Conservation (phyloP, 2,329 filamentous ascomycete species). For the Hortaea werneckii region DNA sequence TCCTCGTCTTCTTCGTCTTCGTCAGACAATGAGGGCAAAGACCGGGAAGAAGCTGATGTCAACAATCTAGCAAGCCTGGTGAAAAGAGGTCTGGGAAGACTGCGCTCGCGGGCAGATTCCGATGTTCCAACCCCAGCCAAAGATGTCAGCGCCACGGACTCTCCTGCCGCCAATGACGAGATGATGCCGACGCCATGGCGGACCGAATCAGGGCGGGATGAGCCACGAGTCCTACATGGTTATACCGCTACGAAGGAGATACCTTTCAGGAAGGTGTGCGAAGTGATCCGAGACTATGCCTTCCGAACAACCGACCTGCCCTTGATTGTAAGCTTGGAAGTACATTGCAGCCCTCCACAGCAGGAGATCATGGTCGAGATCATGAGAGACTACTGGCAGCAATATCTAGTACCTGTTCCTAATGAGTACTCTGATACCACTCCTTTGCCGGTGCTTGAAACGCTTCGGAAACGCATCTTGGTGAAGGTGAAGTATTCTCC, state of each 20-base stretch:
- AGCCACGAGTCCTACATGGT: conserved; percentile 23
- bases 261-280: conserved; percentile 77
- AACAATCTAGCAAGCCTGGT: conserved; percentile 24
- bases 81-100: conserved; percentile 17
- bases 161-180: conserved; percentile 3
- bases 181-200: conserved; percentile 22
- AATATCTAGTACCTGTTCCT: conserved; percentile 56
- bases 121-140: conserved; percentile 2
- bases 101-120: conserved; percentile 12
- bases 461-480: conserved; percentile 66
- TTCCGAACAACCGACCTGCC: conserved; percentile 65
- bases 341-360: conserved; percentile 72
- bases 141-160: not conserved
- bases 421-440: conserved; percentile 41
- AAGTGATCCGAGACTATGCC: conserved; percentile 65
- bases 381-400: conserved; percentile 80
- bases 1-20: conserved; percentile 34
- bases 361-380: conserved; percentile 90
- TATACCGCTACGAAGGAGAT: conserved; percentile 81
- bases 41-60: conserved; percentile 21
- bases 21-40: conserved; percentile 24
- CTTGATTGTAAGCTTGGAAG: conserved; percentile 84
- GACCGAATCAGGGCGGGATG: conserved; percentile 14
- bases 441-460: conserved; percentile 53
- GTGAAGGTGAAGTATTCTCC: conserved; percentile 42